Conservation (phyloP, 2,329 filamentous ascomycete species). For the Dothideomycetes sp. region DNA sequence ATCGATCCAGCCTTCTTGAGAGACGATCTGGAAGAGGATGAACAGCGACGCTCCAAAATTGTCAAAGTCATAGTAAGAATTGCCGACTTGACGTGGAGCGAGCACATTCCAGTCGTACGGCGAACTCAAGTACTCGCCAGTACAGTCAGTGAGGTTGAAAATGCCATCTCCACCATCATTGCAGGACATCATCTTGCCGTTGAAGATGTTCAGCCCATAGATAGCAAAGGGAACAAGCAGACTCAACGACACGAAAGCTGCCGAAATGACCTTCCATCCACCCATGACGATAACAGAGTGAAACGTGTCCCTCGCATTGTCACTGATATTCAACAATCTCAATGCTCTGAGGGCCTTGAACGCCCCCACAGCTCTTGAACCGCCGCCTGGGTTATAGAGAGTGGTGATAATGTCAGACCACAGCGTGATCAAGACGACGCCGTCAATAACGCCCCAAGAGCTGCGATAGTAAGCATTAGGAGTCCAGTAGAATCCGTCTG, state of each 20-base stretch:
- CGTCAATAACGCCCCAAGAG: constrained; percentile 95
- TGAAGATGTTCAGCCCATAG: constrained; percentile 89
- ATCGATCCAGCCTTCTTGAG: constrained; percentile 94
- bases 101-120: constrained; percentile 81
- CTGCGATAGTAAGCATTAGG: constrained; percentile 95
- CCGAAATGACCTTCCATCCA: constrained; percentile 86
- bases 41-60: constrained; percentile 90
- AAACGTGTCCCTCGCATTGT: constrained; percentile 91
- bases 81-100: constrained; percentile 69
- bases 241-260: constrained; percentile 87
- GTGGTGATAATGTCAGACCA: constrained; percentile 91
- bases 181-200: constrained; percentile 67
- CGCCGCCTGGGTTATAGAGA: constrained; percentile 68
- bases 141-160: constrained; percentile 60
- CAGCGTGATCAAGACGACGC: constrained; percentile 78
- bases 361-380: constrained; percentile 84
- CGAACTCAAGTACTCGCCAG: constrained; percentile 68
- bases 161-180: constrained; percentile 59
- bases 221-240: constrained; percentile 94
- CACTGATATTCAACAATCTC: constrained; percentile 86
- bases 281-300: constrained; percentile 92
- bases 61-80: constrained; percentile 86
- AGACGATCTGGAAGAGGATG: constrained; percentile 97
- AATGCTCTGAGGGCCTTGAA: constrained; percentile 94
- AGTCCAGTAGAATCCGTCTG: constrained; percentile 92